Percentiles rank a stretch among this genome's conserved stretches.
These are phyloP conservation scores for Cercospora sp. DNA, from an alignment of 2,329 filamentous ascomycete genomes.

Conservation along the genomic window DNA sequence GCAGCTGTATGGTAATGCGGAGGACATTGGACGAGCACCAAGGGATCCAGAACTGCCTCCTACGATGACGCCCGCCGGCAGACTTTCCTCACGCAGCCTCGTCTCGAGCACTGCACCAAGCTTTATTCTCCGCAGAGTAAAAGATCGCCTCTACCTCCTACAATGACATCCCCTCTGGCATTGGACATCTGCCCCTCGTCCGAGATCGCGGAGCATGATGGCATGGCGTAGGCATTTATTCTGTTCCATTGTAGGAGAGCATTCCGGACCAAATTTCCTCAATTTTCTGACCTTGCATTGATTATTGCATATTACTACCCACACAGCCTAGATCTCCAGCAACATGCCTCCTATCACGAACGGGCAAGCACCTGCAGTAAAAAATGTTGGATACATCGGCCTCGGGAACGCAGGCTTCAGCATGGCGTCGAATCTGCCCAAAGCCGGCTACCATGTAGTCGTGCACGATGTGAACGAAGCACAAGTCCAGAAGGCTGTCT, in stretches of 20 bases:
- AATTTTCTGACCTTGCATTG: not conserved
- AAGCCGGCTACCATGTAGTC: conserved; percentile 37
- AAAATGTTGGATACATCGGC: conserved; percentile 39
- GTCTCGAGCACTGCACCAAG: conserved; percentile 8
- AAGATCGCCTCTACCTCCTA: not conserved
- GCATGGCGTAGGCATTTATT: not conserved
- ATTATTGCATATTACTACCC: not conserved
- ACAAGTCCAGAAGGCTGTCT: conserved; percentile 30
- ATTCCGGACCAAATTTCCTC: not conserved
- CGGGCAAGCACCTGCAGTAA: conserved; percentile 23
- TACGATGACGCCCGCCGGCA: not conserved
- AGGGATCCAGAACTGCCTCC: not conserved
- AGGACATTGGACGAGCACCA: not conserved
- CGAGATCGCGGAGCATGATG: conserved; percentile 7
- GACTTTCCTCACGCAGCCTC: not conserved
- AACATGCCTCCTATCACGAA: conserved; percentile 24
- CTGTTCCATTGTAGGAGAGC: not conserved
- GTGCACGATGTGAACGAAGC: conserved; percentile 37
- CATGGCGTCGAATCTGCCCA: conserved; percentile 40
- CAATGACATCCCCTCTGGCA: conserved; percentile 3
- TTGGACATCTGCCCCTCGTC: conserved; percentile 4
- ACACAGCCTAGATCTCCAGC: not conserved
- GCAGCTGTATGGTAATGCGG: not conserved
- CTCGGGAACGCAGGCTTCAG: conserved; percentile 40
- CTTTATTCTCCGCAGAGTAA: conserved; percentile 6